Conservation (phyloP, 495 filamentous ascomycete species). For the Beverwykella pulmonaria region DNA sequence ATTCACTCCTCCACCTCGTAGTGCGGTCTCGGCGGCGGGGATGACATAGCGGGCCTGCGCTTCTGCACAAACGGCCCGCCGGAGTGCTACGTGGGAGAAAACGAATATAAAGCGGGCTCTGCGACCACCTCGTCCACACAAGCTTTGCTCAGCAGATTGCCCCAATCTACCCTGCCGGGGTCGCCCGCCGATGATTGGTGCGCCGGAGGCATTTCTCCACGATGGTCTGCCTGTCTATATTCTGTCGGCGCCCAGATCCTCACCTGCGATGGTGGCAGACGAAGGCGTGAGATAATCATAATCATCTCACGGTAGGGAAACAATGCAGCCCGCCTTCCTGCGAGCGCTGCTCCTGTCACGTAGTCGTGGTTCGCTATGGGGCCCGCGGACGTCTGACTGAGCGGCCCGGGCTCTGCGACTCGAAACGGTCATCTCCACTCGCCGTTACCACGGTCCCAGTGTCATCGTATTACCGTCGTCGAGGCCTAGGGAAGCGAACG, state of each 20-base stretch:
- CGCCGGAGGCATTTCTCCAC: background rate
- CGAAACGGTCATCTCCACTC: conserved; percentile 17
- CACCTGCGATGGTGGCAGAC: background rate
- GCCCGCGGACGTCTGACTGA: background rate
- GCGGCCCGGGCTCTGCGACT: background rate
- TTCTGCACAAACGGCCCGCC: background rate
- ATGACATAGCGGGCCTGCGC: conserved; percentile 2
- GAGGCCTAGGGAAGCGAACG: background rate
- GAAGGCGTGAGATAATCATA: background rate
- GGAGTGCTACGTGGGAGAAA: background rate
- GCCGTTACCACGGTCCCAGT: background rate
- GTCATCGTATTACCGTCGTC: too few relatives aligned
- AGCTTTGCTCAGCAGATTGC: conserved; percentile 5
- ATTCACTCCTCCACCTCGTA: background rate
- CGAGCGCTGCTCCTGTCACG: background rate
- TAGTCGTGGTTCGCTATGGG: background rate
- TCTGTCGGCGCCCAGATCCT: background rate
- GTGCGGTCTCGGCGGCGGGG: conserved; percentile 13
- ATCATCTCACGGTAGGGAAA: background rate
- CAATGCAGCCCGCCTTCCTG: background rate
- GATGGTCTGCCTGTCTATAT: background rate
- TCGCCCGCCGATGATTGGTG: background rate
- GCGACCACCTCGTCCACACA: background rate
- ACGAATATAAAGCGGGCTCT: background rate
- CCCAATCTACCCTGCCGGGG: conserved; percentile 7